Percentiles rank a stretch among this genome's conserved stretches.
These are phyloP conservation scores for Chondrostereum purpureum DNA, from an alignment of 1,284 basidiomycete species.

Conservation along the genomic window DNA sequence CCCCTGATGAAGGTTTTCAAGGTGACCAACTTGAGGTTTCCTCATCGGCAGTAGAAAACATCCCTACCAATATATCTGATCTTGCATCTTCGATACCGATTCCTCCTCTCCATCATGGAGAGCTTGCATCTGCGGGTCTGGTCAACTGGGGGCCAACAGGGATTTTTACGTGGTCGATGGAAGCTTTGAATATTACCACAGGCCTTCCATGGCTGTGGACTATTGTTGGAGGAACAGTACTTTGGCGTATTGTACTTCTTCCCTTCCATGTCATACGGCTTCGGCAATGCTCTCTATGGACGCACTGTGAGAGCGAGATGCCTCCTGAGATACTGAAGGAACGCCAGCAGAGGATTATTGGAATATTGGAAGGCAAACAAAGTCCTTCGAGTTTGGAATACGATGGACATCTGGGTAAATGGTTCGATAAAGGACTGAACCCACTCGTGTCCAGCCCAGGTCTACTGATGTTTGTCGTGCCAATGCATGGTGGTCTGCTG, in stretches of 20 bases:
- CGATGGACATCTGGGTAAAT: not conserved
- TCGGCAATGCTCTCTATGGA: conserved; percentile 65
- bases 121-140: conserved; percentile 74
- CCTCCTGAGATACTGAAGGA: too few relatives aligned
- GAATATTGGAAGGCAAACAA: too few relatives aligned
- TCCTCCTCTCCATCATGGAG: conserved; percentile 64
- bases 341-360: too few relatives aligned
- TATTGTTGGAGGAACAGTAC: conserved; percentile 66
- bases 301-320: conserved; percentile 27
- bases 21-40: too few relatives aligned
- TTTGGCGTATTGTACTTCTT: conserved; percentile 65
- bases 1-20: too few relatives aligned
- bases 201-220: conserved; percentile 85
- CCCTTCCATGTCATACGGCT: conserved; percentile 65
- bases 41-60: too few relatives aligned
- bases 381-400: not conserved
- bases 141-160: conserved; percentile 57
- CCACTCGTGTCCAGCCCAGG: conserved; percentile 54
- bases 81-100: too few relatives aligned
- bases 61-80: too few relatives aligned
- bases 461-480: conserved; percentile 29
- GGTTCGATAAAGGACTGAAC: not conserved
- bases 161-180: conserved; percentile 59
- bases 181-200: conserved; percentile 67
- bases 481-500: conserved; percentile 45